Conservation (phyloP, 345 rosid genomes). For the Citropsis articulata region DNA sequence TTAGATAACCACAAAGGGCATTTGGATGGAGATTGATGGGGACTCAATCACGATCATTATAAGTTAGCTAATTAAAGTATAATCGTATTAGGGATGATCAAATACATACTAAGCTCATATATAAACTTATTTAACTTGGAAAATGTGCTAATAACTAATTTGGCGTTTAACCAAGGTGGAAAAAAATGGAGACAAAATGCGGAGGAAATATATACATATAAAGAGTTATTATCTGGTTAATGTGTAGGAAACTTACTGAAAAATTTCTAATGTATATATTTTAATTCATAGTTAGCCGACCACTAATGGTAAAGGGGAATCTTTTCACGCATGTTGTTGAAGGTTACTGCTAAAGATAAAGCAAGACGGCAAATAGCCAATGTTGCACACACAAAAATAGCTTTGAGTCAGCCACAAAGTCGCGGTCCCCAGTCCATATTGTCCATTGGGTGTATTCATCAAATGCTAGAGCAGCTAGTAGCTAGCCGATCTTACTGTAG, state of each 20-base stretch:
- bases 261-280: too few species aligned
- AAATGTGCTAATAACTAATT: too few species aligned
- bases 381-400: background rate
- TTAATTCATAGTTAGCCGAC: background rate
- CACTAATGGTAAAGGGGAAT: background rate
- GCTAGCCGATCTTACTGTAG: background rate
- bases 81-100: background rate
- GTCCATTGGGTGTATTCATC: background rate
- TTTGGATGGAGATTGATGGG: background rate
- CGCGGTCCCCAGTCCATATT: too few species aligned
- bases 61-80: background rate
- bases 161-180: too few species aligned
- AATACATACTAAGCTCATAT: too few species aligned
- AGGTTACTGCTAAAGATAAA: too few species aligned
- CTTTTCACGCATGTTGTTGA: background rate
- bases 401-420: background rate
- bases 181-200: too few species aligned
- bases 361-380: background rate
- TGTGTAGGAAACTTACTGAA: too few species aligned
- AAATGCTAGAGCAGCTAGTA: background rate
- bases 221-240: too few species aligned
- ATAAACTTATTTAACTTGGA: too few species aligned
- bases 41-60: background rate
- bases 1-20: background rate
- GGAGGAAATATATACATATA: too few species aligned